Evolutionary conservation across 805 yeast species (phyloP).

Genomic region (Saccharomyces jurei): DNA sequence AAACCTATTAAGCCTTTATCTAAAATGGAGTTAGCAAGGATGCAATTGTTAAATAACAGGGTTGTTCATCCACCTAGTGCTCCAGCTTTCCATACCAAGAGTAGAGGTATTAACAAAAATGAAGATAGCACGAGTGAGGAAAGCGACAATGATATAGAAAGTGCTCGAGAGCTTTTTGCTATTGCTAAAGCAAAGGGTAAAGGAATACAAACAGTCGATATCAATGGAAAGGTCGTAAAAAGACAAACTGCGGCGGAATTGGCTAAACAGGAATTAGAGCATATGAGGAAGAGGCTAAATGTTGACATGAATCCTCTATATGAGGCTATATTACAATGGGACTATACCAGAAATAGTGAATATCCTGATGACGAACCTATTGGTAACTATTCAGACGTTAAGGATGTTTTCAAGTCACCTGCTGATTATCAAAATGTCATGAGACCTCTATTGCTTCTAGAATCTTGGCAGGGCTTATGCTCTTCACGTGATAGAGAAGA

Average conservation of each 20-base stretch:
- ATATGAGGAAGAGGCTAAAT: conserved; percentile 71
- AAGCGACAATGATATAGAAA: conserved; percentile 34
- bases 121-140: conserved; percentile 30
- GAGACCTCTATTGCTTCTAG: conserved; percentile 76
- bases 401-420: conserved; percentile 47
- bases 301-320: conserved; percentile 75
- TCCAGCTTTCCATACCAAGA: conserved; percentile 40
- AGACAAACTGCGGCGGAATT: conserved; percentile 35
- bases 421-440: conserved; percentile 61
- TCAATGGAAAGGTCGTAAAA: conserved; percentile 33
- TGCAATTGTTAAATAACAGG: conserved; percentile 24
- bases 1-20: conserved; percentile 27
- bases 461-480: conserved; percentile 88
- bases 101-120: conserved; percentile 17
- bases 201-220: conserved; percentile 33
- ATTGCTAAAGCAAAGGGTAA: conserved; percentile 25
- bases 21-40: conserved; percentile 34
- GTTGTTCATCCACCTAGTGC: conserved; percentile 42
- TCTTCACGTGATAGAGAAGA: conserved; percentile 57
- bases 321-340: conserved; percentile 64
- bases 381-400: conserved; percentile 39
- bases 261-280: conserved; percentile 55
- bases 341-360: conserved; percentile 47
- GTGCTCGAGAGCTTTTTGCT: conserved; percentile 31
- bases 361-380: conserved; percentile 48